Percentiles rank a stretch among this genome's conserved stretches.
These are phyloP conservation scores for Aquilaria malaccensis DNA, from an alignment of 345 rosid genomes.

Conservation along the genomic window DNA sequence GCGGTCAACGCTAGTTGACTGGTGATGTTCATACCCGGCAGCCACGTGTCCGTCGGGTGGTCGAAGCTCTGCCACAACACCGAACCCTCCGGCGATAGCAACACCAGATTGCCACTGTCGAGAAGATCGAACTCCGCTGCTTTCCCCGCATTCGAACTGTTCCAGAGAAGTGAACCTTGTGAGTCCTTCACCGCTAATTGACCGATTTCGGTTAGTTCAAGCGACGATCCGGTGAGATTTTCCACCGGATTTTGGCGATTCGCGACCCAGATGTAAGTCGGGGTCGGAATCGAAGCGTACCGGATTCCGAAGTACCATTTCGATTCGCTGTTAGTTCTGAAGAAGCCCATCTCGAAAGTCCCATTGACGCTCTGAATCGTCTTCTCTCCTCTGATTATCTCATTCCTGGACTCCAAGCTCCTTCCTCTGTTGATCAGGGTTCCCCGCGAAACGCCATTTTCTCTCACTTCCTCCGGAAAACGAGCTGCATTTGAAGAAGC, in stretches of 20 bases:
- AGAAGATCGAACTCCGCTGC: conserved; percentile 18
- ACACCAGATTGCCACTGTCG: conserved; percentile 46
- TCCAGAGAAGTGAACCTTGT: conserved; percentile 29
- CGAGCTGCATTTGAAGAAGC: conserved; percentile 1
- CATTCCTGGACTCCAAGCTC: conserved; percentile 19
- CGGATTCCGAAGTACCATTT: conserved; percentile 46
- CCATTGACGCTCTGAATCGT: conserved; percentile 38
- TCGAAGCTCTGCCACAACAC: conserved; percentile 55
- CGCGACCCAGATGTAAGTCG: conserved; percentile 48
- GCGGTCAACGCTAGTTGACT: conserved; percentile 20
- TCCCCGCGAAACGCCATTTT: background rate
- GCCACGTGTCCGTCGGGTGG: conserved; percentile 50
- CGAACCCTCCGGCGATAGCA: conserved; percentile 20
- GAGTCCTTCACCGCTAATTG: conserved; percentile 31
- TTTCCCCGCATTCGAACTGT: conserved; percentile 25
- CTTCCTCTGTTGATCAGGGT: background rate
- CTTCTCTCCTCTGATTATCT: conserved; percentile 35
- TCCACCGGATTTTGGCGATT: conserved; percentile 36
- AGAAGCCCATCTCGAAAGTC: conserved; percentile 47
- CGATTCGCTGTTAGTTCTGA: conserved; percentile 28
- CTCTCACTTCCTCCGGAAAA: background rate
- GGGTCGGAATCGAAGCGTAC: conserved; percentile 45
- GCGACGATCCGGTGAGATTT: conserved; percentile 18
- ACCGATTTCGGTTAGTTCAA: conserved; percentile 24
- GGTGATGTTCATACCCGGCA: conserved; percentile 47